Evolutionary conservation across 2,329 filamentous ascomycete species (phyloP).

Genomic region (Stemphylium lycopersici): DNA sequence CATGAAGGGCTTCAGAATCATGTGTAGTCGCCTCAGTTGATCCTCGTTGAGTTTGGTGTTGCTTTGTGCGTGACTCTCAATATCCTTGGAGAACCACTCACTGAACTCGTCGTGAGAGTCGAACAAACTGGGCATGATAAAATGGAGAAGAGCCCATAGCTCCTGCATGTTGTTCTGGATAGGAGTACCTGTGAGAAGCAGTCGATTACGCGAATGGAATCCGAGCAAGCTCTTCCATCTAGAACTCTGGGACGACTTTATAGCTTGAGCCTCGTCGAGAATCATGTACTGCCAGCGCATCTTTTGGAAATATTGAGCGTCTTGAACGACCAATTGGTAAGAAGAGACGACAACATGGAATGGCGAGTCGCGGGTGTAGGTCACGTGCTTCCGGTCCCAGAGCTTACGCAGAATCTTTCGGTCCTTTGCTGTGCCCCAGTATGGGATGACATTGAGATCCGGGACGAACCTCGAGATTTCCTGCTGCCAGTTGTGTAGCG

Average conservation of each 20-base stretch:
- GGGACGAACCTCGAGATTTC: slow-evolving; percentile 96
- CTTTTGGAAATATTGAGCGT: slow-evolving; percentile 98
- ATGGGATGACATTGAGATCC: slow-evolving; percentile 90
- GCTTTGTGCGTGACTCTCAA: slow-evolving; percentile 97
- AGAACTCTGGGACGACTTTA: slow-evolving; percentile 96
- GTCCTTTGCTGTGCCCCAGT: slow-evolving; percentile 95
- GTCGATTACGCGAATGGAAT: slow-evolving; percentile 93
- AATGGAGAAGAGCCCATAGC: slow-evolving; percentile 95
- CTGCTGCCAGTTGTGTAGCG: slow-evolving; percentile 98
- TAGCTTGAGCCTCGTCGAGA: slow-evolving; percentile 95
- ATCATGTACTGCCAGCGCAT: slow-evolving; percentile 99
- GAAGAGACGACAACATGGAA: slow-evolving; percentile 98
- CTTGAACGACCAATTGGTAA: slow-evolving; percentile 94
- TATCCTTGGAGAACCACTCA: slow-evolving; percentile 94
- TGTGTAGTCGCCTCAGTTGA: slow-evolving; percentile 93
- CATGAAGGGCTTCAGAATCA: slow-evolving; percentile 99
- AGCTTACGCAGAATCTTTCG: slow-evolving; percentile 97
- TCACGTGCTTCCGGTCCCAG: slow-evolving; percentile 97
- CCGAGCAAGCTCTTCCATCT: slow-evolving; percentile 94
- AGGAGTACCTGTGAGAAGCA: slow-evolving; percentile 92
- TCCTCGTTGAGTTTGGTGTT: slow-evolving; percentile 99
- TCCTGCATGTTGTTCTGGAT: slow-evolving; percentile 99
- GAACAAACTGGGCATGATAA: slow-evolving; percentile 99
- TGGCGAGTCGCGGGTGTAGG: slow-evolving; percentile 88
- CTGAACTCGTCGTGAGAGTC: slow-evolving; percentile 92